Conservation (phyloP, 2,329 filamentous ascomycete species). For the Trichoderma atrobrunneum region DNA sequence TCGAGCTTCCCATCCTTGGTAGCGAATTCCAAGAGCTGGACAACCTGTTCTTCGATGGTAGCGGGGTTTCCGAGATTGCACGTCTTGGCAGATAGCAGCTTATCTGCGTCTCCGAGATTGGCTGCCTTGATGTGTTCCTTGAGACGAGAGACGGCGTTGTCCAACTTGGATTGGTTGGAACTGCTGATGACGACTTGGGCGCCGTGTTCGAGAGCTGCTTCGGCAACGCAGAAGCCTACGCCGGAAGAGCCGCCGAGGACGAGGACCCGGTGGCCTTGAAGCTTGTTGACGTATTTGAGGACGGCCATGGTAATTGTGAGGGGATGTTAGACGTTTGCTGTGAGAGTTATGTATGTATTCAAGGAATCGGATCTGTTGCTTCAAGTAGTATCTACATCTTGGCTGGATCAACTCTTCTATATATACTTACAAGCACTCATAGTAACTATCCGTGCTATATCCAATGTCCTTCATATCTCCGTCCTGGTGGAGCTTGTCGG, state of each 20-base stretch:
- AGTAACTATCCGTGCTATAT: neutral
- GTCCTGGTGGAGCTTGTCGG: neutral
- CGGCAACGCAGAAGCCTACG: constrained; percentile 60
- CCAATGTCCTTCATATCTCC: neutral
- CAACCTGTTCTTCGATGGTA: constrained; percentile 39
- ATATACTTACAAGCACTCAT: neutral
- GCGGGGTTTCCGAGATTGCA: constrained; percentile 24
- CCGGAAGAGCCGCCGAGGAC: constrained; percentile 63
- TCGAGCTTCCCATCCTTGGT: constrained; percentile 51
- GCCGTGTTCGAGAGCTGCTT: constrained; percentile 54
- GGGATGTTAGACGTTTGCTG: neutral
- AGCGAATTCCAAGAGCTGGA: constrained; percentile 45
- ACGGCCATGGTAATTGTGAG: constrained; percentile 16
- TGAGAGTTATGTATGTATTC: neutral
- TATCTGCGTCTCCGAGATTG: constrained; percentile 35
- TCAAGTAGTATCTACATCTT: neutral
- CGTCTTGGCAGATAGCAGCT: constrained; percentile 24
- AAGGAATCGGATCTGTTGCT: neutral
- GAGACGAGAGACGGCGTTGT: constrained; percentile 45
- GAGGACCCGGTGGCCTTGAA: constrained; percentile 45
- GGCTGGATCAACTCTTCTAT: neutral
- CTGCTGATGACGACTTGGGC: constrained; percentile 59
- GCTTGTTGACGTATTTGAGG: constrained; percentile 34
- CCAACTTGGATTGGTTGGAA: constrained; percentile 50
- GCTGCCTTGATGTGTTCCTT: constrained; percentile 28